Conservation (phyloP, 371 early-diverging fungal species). For the Mortierella sp. region DNA sequence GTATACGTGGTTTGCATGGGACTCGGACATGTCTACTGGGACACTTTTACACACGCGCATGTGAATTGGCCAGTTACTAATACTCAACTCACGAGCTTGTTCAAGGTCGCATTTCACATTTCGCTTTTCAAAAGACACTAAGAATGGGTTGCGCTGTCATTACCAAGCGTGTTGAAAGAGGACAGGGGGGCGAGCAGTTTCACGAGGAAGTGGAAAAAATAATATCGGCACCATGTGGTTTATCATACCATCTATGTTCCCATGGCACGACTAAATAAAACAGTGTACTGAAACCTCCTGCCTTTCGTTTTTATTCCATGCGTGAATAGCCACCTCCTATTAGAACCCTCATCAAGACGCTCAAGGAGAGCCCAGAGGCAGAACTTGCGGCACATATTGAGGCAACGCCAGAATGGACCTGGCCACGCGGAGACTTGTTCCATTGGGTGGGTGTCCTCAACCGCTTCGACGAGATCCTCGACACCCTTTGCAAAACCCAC, state of each 20-base stretch:
- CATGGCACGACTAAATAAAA: no score
- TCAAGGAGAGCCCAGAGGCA: constrained; percentile 69
- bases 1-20: not conserved
- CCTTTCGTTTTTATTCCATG: not conserved
- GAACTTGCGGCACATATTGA: constrained; percentile 69
- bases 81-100: not conserved
- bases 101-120: not conserved
- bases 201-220: not conserved
- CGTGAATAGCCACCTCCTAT: constrained; percentile 67
- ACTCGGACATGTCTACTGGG: not conserved
- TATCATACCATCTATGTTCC: not conserved
- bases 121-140: not conserved
- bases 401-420: constrained; percentile 77
- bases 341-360: constrained; percentile 67
- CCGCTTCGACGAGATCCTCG: constrained; percentile 90
- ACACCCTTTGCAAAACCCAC: constrained; percentile 72
- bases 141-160: not conserved
- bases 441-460: constrained; percentile 96
- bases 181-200: not conserved
- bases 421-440: constrained; percentile 92
- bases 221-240: not conserved
- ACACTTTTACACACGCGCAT: not conserved
- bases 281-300: not conserved
- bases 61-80: not conserved
- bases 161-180: not conserved